Percentiles rank a stretch among this genome's conserved stretches.
These are phyloP conservation scores for Russula olivacea DNA, from an alignment of 768 basidiomycete species.

Conservation along the genomic window DNA sequence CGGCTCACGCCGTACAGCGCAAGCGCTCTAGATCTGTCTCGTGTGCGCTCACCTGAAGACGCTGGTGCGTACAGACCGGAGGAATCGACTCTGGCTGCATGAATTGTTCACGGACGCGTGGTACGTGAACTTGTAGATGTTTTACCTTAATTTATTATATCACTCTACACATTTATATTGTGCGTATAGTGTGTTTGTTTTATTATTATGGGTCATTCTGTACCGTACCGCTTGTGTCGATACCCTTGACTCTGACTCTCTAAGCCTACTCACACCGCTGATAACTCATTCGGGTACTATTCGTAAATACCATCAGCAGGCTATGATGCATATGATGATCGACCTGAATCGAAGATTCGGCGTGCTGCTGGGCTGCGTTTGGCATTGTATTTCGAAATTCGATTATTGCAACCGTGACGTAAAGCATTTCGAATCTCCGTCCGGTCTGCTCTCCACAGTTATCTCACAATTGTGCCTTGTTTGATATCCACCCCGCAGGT, in stretches of 20 bases:
- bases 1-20: slow-evolving; percentile 10
- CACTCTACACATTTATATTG: background rate
- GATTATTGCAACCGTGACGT: too few species aligned
- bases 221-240: background rate
- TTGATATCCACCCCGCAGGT: too few species aligned
- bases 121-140: background rate
- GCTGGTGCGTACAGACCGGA: background rate
- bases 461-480: too few species aligned
- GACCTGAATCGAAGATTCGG: too few species aligned
- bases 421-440: too few species aligned
- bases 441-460: too few species aligned
- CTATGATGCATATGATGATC: background rate
- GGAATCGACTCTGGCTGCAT: background rate
- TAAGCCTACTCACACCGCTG: background rate
- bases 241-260: background rate
- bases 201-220: too few species aligned
- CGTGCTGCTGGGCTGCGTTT: too few species aligned
- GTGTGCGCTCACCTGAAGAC: background rate
- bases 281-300: too few species aligned
- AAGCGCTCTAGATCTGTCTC: background rate
- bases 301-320: too few species aligned
- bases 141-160: background rate
- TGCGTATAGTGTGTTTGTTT: background rate
- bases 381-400: too few species aligned
- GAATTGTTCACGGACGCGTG: background rate